Percentiles rank a stretch among this genome's conserved stretches.
These are phyloP conservation scores for Diplocarpon mali DNA, from an alignment of 2,329 filamentous ascomycete genomes.

Conservation along the genomic window DNA sequence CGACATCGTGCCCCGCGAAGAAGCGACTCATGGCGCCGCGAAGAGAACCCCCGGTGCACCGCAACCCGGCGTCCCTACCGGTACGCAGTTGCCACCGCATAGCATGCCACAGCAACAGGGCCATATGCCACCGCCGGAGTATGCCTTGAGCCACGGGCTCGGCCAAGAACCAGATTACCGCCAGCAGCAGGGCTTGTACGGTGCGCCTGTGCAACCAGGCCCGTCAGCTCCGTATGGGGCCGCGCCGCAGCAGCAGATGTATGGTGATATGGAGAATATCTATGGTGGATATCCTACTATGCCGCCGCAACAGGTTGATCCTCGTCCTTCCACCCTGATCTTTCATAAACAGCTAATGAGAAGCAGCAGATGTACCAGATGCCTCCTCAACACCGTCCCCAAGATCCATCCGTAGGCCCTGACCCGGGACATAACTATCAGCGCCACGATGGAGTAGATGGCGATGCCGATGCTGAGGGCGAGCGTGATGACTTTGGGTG, in stretches of 20 bases:
- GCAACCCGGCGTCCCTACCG: conserved; percentile 35
- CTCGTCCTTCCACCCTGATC: neutral
- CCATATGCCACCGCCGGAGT: conserved; percentile 52
- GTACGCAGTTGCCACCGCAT: conserved; percentile 40
- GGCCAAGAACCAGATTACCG: conserved; percentile 64
- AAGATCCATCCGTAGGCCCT: conserved; percentile 29
- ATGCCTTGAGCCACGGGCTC: conserved; percentile 51
- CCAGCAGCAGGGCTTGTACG: conserved; percentile 66
- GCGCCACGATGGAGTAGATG: conserved; percentile 31
- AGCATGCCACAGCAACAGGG: conserved; percentile 39
- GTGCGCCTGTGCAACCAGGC: conserved; percentile 64
- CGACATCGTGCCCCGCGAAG: conserved; percentile 94
- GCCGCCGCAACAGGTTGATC: conserved; percentile 67
- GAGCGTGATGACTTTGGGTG: conserved; percentile 30
- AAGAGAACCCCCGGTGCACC: conserved; percentile 52
- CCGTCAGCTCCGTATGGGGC: conserved; percentile 65
- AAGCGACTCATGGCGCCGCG: conserved; percentile 65
- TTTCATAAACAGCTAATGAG: neutral
- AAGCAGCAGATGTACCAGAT: conserved; percentile 32
- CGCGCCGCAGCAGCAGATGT: conserved; percentile 62
- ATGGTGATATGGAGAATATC: conserved; percentile 70
- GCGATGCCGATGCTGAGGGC: conserved; percentile 34
- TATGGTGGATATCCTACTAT: conserved; percentile 68
- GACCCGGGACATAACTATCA: conserved; percentile 29
- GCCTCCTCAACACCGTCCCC: conserved; percentile 26